Conservation (phyloP, 345 rosid species). For the Combretum micranthum region DNA sequence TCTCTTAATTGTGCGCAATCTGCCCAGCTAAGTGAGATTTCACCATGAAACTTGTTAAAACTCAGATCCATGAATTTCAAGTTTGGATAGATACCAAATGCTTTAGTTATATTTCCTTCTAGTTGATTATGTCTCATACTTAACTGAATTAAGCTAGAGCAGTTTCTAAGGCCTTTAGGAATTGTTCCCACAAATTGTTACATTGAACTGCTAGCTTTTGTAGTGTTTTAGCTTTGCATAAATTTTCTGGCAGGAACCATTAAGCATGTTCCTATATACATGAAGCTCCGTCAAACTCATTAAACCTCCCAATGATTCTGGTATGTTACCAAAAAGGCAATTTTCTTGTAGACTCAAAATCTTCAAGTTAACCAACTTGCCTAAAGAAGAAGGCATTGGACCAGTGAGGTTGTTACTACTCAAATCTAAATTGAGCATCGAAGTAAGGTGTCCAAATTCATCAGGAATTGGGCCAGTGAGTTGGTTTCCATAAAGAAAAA, state of each 20-base stretch:
- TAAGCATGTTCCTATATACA: neutral
- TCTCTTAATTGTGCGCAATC: slow-evolving; percentile 4
- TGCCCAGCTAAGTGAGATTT: slow-evolving; percentile 11
- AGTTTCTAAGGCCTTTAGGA: slow-evolving; percentile 18
- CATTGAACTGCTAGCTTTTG: neutral
- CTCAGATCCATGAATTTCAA: slow-evolving; percentile 11
- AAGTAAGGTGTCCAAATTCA: slow-evolving; percentile 8
- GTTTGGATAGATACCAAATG: slow-evolving; percentile 3
- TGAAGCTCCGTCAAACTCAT: neutral
- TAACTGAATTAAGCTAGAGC: slow-evolving; percentile 19
- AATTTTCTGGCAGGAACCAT: neutral
- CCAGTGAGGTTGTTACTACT: neutral
- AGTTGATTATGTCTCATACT: slow-evolving; percentile 17
- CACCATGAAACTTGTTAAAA: slow-evolving; percentile 14
- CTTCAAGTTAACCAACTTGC: slow-evolving; percentile 18
- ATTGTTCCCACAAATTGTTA: slow-evolving; percentile 21
- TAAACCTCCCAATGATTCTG: slow-evolving; percentile 20
- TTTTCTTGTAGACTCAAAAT: slow-evolving; percentile 24
- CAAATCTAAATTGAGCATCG: neutral
- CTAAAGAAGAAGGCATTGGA: slow-evolving; percentile 14
- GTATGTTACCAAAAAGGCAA: slow-evolving; percentile 20
- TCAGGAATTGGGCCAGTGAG: neutral
- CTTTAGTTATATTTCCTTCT: slow-evolving; percentile 7
- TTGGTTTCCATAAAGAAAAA: neutral
- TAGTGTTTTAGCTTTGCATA: neutral